Conservation (phyloP, 176 grass and related monocot genomes). For the Zoysia japonica region DNA sequence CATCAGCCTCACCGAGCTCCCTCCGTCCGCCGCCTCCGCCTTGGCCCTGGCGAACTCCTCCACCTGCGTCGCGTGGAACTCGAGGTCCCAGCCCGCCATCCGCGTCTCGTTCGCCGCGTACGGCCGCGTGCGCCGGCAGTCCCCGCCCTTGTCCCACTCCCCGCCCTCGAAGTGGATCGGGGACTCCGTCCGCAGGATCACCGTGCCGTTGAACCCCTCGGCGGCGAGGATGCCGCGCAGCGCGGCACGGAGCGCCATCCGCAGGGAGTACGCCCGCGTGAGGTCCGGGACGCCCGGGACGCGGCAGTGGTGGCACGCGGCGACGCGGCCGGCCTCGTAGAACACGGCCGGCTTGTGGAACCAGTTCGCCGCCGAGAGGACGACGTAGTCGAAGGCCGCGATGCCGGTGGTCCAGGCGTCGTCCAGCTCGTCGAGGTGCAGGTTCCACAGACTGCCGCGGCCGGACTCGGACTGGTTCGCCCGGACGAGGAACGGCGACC, state of each 20-base stretch:
- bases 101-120: constrained; percentile 30
- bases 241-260: constrained; percentile 43
- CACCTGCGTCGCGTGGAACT: constrained; percentile 51
- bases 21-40: not conserved
- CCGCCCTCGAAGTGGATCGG: constrained; percentile 82
- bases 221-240: not conserved
- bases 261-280: constrained; percentile 40
- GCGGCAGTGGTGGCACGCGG: constrained; percentile 57
- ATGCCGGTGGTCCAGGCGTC: constrained; percentile 36
- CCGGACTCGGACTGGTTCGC: constrained; percentile 28
- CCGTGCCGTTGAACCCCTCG: constrained; percentile 10
- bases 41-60: constrained; percentile 55
- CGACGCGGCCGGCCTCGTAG: constrained; percentile 38
- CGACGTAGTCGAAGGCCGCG: constrained; percentile 46
- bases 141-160: constrained; percentile 62
- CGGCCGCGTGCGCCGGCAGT: constrained; percentile 57
- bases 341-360: constrained; percentile 56
- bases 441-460: constrained; percentile 37
- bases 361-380: constrained; percentile 66
- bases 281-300: constrained; percentile 48
- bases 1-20: constrained; percentile 12
- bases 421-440: constrained; percentile 71
- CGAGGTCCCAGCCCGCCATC: constrained; percentile 36
- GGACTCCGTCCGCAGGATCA: constrained; percentile 60
- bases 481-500: constrained; percentile 66